phyloP scores from a whole-genome alignment of 1,139 yeast species.

The Sugiyamaella sp. region DNA sequence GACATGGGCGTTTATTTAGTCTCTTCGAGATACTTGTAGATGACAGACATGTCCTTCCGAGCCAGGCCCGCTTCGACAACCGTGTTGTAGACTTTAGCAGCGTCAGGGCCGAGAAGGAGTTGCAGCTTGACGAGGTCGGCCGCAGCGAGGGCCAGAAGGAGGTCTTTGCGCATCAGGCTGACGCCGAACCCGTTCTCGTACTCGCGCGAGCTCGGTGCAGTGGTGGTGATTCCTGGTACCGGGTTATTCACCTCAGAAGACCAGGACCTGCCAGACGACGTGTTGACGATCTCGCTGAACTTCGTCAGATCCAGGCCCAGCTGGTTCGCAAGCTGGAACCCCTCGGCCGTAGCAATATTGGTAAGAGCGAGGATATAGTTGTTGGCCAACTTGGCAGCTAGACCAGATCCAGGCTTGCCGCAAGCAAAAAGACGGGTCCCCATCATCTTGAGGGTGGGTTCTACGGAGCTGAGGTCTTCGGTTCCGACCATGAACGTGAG shows the following conservation, averaged over 20 bases:
- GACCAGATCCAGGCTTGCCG: conserved; percentile 59
- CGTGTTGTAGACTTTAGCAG: conserved; percentile 37
- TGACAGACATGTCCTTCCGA: conserved; percentile 41
- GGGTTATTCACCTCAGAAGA: conserved; percentile 64
- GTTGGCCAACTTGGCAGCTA: conserved; percentile 62
- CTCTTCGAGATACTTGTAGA: conserved; percentile 38
- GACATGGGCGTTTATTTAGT: neutral
- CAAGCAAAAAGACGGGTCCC: conserved; percentile 59
- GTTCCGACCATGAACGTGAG: conserved; percentile 60
- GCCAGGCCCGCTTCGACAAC: conserved; percentile 35
- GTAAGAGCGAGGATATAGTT: conserved; percentile 61
- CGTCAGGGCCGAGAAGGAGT: conserved; percentile 37
- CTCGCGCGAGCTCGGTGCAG: conserved; percentile 52
- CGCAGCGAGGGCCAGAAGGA: conserved; percentile 56
- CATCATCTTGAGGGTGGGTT: conserved; percentile 48
- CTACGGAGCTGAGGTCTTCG: conserved; percentile 25
- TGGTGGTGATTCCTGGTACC: conserved; percentile 55
- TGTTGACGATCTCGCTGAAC: conserved; percentile 57
- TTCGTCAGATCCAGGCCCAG: conserved; percentile 54
- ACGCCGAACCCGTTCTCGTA: conserved; percentile 60
- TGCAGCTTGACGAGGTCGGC: conserved; percentile 42
- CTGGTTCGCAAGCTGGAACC: conserved; percentile 59
- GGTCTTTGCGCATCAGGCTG: conserved; percentile 58
- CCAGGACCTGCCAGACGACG: conserved; percentile 65
- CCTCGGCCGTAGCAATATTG: conserved; percentile 63